Evolutionary conservation across 331 rosid genomes (phyloP), one percentile per base, ranked within the genome.

Genomic region (Telfairia occidentalis): DNA sequence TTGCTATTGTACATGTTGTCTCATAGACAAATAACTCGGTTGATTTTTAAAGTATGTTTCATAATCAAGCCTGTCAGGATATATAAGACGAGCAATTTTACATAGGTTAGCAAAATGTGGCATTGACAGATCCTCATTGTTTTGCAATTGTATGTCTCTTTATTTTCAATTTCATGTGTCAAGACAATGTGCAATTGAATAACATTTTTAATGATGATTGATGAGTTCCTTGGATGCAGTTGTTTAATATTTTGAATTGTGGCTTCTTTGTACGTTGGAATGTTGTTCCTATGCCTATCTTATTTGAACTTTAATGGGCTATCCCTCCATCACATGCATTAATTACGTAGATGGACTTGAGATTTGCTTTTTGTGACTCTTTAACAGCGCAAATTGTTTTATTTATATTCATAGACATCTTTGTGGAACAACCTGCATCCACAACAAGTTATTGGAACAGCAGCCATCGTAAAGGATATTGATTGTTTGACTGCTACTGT

Each of bases 361-460:
- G 57, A 26, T 42, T 37, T 69, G 55, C 37, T 69, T 69, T 69
- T 69, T 26, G 74, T 43, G 12, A 69, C 57, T 69, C 74, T 28
- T 26, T 69, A 69, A 69, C 12, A 43, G 24, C 53, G 52, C 5
- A 24, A 23, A 26, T 15, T 76, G 29, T 60, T 60, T 45, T 32
- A 3, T 42, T 19, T 16, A 59, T 57, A 82, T 85, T 40, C 79
- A 78, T 77, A 94, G 99, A 95, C 97, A 21, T 89, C 99, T 65
- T 21, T 89, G 78, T 90, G 99, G 99, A 88, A 79, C 96, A 90
- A 87, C 75, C 93, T 95, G 84, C 96, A 90, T 74, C 97, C 99
- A 15, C 84, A 86, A 79, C 97, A 95, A 84, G 85, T 95, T 76
- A 85, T 92, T 64, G 99, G 99, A 76, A 81, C 91, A 43, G 85